Evolutionary conservation across 805 yeast genomes (phyloP).

Genomic region (Saturnispora saitoi): DNA sequence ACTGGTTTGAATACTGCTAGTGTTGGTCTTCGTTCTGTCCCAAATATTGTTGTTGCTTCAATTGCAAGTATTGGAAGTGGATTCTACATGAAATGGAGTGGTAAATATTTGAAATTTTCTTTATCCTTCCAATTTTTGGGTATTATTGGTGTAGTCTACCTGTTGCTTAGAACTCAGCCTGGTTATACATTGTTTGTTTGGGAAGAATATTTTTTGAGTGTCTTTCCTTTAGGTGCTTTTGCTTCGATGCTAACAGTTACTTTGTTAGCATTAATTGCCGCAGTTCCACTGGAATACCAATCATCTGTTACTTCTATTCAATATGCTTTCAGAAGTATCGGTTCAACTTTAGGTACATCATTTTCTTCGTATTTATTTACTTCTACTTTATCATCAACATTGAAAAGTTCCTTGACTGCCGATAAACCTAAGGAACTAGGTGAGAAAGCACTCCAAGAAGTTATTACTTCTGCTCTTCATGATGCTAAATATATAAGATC

Average conservation of each 20-base stretch:
- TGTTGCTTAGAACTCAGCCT: constrained; percentile 20
- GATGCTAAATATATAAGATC: constrained; percentile 45
- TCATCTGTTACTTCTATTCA: constrained; percentile 61
- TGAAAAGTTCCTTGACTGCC: constrained; percentile 26
- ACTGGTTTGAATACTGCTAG: constrained; percentile 43
- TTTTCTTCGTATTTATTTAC: constrained; percentile 58
- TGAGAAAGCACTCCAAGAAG: constrained; percentile 29
- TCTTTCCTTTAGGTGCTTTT: constrained; percentile 48
- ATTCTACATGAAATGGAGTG: constrained; percentile 53
- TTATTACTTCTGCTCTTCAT: constrained; percentile 46
- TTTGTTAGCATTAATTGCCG: constrained; percentile 58
- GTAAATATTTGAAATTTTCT: constrained; percentile 45
- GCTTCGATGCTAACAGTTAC: constrained; percentile 58
- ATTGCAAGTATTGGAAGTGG: constrained; percentile 58
- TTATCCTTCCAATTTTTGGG: constrained; percentile 36
- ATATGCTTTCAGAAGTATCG: constrained; percentile 58
- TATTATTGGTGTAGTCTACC: constrained; percentile 32
- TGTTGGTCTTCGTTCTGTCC: constrained; percentile 51
- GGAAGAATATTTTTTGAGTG: constrained; percentile 36
- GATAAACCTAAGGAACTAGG: constrained; percentile 31
- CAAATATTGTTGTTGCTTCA: constrained; percentile 52
- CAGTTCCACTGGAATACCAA: constrained; percentile 59
- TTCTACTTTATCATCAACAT: constrained; percentile 28
- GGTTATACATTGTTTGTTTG: constrained; percentile 19
- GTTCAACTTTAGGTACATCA: constrained; percentile 58